phyloP scores from a whole-genome alignment of 306 rosid genomes.

The Sphenostylis stenocarpa region DNA sequence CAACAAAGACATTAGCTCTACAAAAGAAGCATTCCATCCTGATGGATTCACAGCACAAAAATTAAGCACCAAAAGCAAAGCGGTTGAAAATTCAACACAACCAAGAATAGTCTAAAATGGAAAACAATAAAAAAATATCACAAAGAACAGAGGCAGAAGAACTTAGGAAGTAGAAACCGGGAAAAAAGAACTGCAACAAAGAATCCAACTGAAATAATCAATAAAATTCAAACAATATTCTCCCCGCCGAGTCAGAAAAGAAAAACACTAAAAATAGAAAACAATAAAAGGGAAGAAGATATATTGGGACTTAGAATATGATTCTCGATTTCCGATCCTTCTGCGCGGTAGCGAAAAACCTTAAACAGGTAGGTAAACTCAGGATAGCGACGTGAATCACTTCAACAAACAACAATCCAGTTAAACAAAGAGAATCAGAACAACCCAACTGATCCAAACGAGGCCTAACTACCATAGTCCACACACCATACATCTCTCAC shows the following conservation, averaged over 20 bases:
- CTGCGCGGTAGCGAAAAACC: not conserved
- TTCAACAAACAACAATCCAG: not conserved
- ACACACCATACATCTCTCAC: not conserved
- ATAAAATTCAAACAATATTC: not conserved
- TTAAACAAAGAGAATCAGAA: not conserved
- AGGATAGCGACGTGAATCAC: not conserved
- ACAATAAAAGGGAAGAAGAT: not conserved
- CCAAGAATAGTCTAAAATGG: not conserved
- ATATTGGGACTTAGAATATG: not conserved
- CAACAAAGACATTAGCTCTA: not conserved
- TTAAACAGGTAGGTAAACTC: not conserved
- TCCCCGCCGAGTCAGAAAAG: not conserved
- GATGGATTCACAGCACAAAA: not conserved
- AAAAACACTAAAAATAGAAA: not conserved
- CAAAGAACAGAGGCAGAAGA: not conserved
- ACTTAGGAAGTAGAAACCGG: not conserved
- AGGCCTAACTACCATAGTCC: too few relatives aligned
- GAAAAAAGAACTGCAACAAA: not conserved
- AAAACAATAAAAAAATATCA: not conserved
- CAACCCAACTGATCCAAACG: not conserved
- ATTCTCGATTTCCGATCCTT: not conserved
- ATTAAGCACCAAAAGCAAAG: constrained; percentile 14
- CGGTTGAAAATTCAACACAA: not conserved
- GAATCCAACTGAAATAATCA: constrained; percentile 19
- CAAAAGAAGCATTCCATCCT: not conserved